Evolutionary conservation across 805 yeast genomes (phyloP).

Genomic region (Kuraishia floccosa): DNA sequence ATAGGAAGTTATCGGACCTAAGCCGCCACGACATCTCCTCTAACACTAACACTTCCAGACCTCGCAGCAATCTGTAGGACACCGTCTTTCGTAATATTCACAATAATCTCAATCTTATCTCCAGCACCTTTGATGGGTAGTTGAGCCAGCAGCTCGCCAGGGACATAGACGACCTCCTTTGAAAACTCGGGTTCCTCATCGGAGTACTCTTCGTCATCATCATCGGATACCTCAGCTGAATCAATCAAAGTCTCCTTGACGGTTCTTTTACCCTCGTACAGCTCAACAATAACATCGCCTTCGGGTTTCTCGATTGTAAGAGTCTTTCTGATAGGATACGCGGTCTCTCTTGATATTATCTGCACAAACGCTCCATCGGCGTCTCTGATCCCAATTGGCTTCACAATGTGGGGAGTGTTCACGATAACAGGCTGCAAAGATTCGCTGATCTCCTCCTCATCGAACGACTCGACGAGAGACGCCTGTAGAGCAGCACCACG

Average conservation of each 20-base stretch:
- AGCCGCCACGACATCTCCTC: constrained; percentile 29
- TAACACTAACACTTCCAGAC: constrained; percentile 37
- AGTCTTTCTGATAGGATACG: constrained; percentile 81
- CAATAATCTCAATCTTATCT: constrained; percentile 54
- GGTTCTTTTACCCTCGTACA: constrained; percentile 79
- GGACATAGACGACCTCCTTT: constrained; percentile 61
- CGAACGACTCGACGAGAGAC: constrained; percentile 70
- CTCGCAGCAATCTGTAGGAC: constrained; percentile 53
- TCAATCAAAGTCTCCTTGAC: constrained; percentile 76
- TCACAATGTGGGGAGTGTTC: constrained; percentile 77
- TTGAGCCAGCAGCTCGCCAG: constrained; percentile 70
- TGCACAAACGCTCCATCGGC: constrained; percentile 62
- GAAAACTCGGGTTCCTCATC: constrained; percentile 90
- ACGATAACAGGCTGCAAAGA: constrained; percentile 75
- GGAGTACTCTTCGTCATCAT: constrained; percentile 25
- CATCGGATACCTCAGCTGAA: constrained; percentile 43
- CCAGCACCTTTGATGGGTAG: constrained; percentile 64
- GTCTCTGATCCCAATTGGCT: constrained; percentile 77
- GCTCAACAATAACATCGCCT: constrained; percentile 53
- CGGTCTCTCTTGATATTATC: constrained; percentile 71
- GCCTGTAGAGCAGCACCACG: constrained; percentile 98
- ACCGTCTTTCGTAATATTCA: constrained; percentile 57
- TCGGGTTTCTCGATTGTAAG: constrained; percentile 51
- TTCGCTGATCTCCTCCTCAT: constrained; percentile 71
- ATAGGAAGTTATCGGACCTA: no score